Evolutionary conservation across 2,329 filamentous ascomycete species (phyloP).

Genomic region (Coniochaeta ligniaria): DNA sequence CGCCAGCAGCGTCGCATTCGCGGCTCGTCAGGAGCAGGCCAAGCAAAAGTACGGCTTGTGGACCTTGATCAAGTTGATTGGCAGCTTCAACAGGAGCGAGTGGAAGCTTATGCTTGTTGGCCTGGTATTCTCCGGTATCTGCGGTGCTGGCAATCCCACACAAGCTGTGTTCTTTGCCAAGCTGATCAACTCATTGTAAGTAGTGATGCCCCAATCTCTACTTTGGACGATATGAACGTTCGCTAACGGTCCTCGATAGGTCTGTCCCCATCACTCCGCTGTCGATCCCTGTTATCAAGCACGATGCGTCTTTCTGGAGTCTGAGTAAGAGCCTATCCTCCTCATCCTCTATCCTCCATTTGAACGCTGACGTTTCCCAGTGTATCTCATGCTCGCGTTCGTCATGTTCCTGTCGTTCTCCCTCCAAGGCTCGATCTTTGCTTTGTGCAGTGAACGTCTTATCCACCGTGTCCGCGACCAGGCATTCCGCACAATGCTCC

Average conservation of each 20-base stretch:
- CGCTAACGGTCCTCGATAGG: constrained; percentile 5
- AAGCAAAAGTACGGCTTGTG: constrained; percentile 60
- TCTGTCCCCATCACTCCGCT: constrained; percentile 25
- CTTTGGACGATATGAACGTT: constrained; percentile 2
- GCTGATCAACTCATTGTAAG: constrained; percentile 65
- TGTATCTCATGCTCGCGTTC: constrained; percentile 80
- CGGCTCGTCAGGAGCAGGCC: constrained; percentile 36
- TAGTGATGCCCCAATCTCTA: constrained; percentile 2
- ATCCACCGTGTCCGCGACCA: constrained; percentile 75
- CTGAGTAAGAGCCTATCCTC: no score
- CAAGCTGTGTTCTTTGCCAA: constrained; percentile 80
- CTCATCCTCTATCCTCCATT: no score
- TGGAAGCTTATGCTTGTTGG: constrained; percentile 66
- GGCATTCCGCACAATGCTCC: constrained; percentile 80
- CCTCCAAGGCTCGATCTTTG: constrained; percentile 67
- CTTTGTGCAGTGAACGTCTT: constrained; percentile 78
- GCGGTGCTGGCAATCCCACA: constrained; percentile 63
- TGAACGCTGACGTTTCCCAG: no score
- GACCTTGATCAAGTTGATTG: constrained; percentile 72
- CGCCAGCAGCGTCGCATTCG: constrained; percentile 64
- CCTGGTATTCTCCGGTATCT: constrained; percentile 66
- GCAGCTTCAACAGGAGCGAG: constrained; percentile 70
- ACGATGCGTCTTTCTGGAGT: constrained; percentile 77
- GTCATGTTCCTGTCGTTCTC: constrained; percentile 64
- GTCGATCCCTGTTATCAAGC: constrained; percentile 50